Evolutionary conservation across 2,329 filamentous ascomycete species (phyloP).

Genomic region (Dactylonectria macrodidyma): DNA sequence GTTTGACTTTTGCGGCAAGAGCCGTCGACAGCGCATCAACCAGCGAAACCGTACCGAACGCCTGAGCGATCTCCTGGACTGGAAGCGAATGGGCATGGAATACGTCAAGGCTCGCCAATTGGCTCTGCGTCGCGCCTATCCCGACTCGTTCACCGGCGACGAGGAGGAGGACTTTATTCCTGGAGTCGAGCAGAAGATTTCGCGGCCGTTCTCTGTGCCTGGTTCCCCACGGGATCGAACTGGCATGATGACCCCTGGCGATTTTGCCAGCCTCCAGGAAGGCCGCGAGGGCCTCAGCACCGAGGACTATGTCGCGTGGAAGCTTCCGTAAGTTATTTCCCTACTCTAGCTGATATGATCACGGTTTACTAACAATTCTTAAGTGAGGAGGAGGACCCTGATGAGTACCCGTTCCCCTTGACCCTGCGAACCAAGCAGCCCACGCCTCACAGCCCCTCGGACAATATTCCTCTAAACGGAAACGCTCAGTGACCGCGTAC

Average conservation of each 20-base stretch:
- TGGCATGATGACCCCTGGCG: constrained; percentile 99
- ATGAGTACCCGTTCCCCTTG: constrained; percentile 74
- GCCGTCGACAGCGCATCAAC: constrained; percentile 96
- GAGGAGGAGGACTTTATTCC: constrained; percentile 92
- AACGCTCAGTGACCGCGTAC: constrained; percentile 15
- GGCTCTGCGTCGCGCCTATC: constrained; percentile 92
- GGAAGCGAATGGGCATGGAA: constrained; percentile 99
- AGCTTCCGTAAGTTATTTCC: constrained; percentile 84
- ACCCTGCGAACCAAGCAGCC: constrained; percentile 69
- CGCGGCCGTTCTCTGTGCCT: constrained; percentile 91
- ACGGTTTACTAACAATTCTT: constrained; percentile 36
- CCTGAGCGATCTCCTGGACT: constrained; percentile 94
- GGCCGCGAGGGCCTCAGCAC: constrained; percentile 93
- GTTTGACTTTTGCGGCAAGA: constrained; percentile 95
- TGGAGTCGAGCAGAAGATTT: constrained; percentile 94
- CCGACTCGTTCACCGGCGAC: constrained; percentile 84
- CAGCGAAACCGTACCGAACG: constrained; percentile 97
- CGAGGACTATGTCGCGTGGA: constrained; percentile 99
- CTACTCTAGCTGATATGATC: not conserved
- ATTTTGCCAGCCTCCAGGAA: constrained; percentile 97
- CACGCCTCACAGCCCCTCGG: constrained; percentile 43
- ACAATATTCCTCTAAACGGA: constrained; percentile 45
- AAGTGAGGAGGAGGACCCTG: constrained; percentile 94
- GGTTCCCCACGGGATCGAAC: constrained; percentile 91
- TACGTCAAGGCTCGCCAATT: constrained; percentile 98